Conservation (phyloP, 345 rosid genomes). For the Gossypium turneri region DNA sequence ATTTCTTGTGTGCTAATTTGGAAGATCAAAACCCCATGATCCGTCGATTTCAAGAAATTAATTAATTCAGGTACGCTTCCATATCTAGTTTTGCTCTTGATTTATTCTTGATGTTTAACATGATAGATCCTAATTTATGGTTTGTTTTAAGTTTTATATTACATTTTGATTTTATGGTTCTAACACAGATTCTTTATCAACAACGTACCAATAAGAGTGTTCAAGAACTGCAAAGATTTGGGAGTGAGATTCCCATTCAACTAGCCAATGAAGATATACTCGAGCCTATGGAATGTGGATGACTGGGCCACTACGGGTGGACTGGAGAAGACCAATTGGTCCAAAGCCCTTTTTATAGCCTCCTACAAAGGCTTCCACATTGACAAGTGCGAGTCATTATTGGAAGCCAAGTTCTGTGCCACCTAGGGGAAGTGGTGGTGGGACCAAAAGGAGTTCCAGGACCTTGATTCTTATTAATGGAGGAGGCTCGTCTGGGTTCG, state of each 20-base stretch:
- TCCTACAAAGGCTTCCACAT: conserved; percentile 54
- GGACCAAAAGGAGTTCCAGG: conserved; percentile 65
- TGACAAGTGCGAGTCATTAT: conserved; percentile 58
- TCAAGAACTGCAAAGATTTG: conserved; percentile 72
- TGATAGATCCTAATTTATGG: too few relatives aligned
- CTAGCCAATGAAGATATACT: conserved; percentile 82
- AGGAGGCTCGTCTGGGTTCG: conserved; percentile 57
- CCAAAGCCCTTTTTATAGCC: conserved; percentile 65
- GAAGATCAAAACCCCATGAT: too few relatives aligned
- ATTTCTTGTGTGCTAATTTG: too few relatives aligned
- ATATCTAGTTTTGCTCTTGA: too few relatives aligned
- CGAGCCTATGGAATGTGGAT: conserved; percentile 81
- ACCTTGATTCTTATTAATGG: conserved; percentile 48
- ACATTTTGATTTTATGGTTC: too few relatives aligned
- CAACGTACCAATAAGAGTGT: conserved; percentile 63
- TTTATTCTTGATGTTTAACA: too few relatives aligned
- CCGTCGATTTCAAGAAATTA: too few relatives aligned
- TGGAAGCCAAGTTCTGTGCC: conserved; percentile 61
- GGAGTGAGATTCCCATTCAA: conserved; percentile 68
- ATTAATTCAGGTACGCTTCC: too few relatives aligned
- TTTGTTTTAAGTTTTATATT: too few relatives aligned
- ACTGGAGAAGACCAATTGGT: conserved; percentile 80
- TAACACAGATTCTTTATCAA: conserved; percentile 45
- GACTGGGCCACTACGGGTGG: conserved; percentile 95
- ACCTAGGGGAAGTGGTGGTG: conserved; percentile 68